Evolutionary conservation across 108 stramenopile species (phyloP), one percentile per base, ranked within the genome.

Genomic region (Nitzschia sp.): DNA sequence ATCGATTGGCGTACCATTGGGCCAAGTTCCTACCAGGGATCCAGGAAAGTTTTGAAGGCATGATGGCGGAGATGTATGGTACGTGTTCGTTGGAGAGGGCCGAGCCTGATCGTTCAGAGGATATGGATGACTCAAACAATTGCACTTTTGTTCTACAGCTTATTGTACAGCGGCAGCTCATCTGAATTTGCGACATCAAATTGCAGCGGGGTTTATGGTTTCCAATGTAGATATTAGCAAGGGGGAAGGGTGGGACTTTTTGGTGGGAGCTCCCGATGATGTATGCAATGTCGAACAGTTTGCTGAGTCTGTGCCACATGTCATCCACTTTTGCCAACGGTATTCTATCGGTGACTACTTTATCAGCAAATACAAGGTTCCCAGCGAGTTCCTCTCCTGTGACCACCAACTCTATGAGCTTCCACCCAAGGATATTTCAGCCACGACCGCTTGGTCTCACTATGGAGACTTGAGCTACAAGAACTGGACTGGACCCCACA

Each of bases 121-220:
- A n/a, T n/a, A 34, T 34, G 29, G 29, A 34, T 34, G 29, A 34
- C 29, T 34, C 29, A 3, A 5, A 34, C 29, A 34, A 3, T 34
- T 34, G 29, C 1, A 3, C 1, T 34, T 34, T 34, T 5, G 29
- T 34, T 34, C 5, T 5, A 1, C 54, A 53, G 95, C 82, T 0
- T 95, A 86, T 60, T 86, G 77, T 59, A 79, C 92, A 41, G 96
- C 96, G 14, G 89, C 91, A 8, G 93, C 93, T 1, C 89, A 96
- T 63, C 41, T 84, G 41, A 70, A 81, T 37, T 65, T 96, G 34
- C 81, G 82, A 10, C 87, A 92, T 71, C 86, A 87, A 54, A 71
- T 87, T n/a, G 75, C 89, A 7, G 58, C 71, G n/a, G 80, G 88
- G 21, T 81, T 90, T 67, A 94, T 94, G 92, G 76, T 93, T 9